Evolutionary conservation across 2,329 filamentous ascomycete species (phyloP).

Genomic region (Madurella mycetomatis): DNA sequence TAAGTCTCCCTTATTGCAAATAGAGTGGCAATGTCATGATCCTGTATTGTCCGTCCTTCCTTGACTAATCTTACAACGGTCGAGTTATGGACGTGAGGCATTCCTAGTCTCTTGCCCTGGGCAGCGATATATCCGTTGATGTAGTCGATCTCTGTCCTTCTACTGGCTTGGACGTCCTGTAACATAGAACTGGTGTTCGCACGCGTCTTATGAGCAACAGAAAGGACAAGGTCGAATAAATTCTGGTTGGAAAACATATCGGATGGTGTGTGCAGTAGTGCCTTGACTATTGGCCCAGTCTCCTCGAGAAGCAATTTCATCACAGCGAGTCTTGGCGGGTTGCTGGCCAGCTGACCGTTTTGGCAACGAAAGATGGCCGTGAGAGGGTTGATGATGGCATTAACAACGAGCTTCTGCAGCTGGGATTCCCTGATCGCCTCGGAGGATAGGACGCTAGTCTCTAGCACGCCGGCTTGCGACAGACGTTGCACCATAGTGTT

Average conservation of each 20-base stretch:
- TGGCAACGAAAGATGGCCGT: slow-evolving; percentile 46
- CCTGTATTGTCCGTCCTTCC: background rate
- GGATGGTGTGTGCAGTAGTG: background rate
- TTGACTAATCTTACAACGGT: background rate
- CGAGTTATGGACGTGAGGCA: background rate
- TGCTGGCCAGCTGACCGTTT: slow-evolving; percentile 12
- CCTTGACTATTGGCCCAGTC: slow-evolving; percentile 10
- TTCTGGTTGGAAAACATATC: slow-evolving; percentile 1
- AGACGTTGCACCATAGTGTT: background rate
- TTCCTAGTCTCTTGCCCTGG: background rate
- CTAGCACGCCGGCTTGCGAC: background rate
- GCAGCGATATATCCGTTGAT: slow-evolving; percentile 19
- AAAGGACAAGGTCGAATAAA: background rate
- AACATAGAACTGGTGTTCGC: slow-evolving; percentile 34
- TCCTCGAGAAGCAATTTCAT: slow-evolving; percentile 9
- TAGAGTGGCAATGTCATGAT: no score
- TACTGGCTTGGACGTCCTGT: slow-evolving; percentile 27
- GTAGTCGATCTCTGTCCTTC: slow-evolving; percentile 18
- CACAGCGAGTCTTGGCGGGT: background rate
- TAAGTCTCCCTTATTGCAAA: no score
- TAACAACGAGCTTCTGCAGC: slow-evolving; percentile 60
- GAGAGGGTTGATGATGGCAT: slow-evolving; percentile 63
- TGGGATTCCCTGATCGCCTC: slow-evolving; percentile 14
- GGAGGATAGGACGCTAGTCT: background rate
- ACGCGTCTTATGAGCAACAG: slow-evolving; percentile 26